Evolutionary conservation across 2,329 filamentous ascomycete species (phyloP).

Genomic region (Cryphonectria parasitica): DNA sequence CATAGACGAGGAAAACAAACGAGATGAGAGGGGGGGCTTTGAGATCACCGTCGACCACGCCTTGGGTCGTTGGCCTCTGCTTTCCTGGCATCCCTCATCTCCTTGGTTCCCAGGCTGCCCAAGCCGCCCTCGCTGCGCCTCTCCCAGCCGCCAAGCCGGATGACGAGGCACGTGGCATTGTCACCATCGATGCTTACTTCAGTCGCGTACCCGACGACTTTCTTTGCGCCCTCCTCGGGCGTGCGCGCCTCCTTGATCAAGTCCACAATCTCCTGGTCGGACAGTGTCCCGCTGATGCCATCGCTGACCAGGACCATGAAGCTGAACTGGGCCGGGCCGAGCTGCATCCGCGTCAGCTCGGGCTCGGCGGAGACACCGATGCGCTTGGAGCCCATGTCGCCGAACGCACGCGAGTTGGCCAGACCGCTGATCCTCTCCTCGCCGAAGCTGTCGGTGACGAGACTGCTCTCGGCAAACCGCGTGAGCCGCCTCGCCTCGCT

Average conservation of each 20-base stretch:
- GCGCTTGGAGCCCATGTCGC: slow-evolving; percentile 88
- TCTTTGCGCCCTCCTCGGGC: slow-evolving; percentile 79
- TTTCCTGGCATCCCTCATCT: slow-evolving; percentile 82
- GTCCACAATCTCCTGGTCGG: slow-evolving; percentile 95
- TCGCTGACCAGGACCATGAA: slow-evolving; percentile 90
- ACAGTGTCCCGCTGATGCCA: slow-evolving; percentile 82
- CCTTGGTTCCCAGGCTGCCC: slow-evolving; percentile 88
- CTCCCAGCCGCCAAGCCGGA: slow-evolving; percentile 71
- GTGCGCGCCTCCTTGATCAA: slow-evolving; percentile 92
- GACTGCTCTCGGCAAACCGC: slow-evolving; percentile 72
- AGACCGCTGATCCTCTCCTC: slow-evolving; percentile 94
- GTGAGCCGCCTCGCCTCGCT: slow-evolving; percentile 81
- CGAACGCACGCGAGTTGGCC: slow-evolving; percentile 92
- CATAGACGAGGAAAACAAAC: neutral
- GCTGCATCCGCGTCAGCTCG: slow-evolving; percentile 78
- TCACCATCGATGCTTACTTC: slow-evolving; percentile 74
- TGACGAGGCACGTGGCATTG: slow-evolving; percentile 71
- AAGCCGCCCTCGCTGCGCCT: slow-evolving; percentile 80
- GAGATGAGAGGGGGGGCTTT: neutral
- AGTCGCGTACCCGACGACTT: slow-evolving; percentile 84
- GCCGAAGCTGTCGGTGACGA: slow-evolving; percentile 95
- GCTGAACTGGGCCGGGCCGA: slow-evolving; percentile 81
- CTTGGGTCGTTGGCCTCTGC: slow-evolving; percentile 83
- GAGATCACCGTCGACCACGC: slow-evolving; percentile 58
- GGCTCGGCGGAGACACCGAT: slow-evolving; percentile 95